phyloP scores from a whole-genome alignment of 2,329 filamentous ascomycete genomes.

The Arthroderma sp. region DNA sequence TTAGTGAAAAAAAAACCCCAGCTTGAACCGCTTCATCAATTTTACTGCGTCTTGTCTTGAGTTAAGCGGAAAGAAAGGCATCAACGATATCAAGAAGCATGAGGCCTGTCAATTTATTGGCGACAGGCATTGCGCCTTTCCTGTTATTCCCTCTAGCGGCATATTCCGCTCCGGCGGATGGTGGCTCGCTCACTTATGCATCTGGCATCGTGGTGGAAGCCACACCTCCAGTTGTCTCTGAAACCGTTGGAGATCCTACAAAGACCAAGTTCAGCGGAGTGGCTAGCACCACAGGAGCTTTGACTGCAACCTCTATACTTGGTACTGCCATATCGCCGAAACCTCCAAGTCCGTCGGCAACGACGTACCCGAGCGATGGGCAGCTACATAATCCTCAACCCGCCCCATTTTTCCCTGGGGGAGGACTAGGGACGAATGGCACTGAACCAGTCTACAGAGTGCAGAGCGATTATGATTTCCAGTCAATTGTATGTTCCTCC shows the following conservation, averaged over 20 bases:
- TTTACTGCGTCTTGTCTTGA: too few species aligned
- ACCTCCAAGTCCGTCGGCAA: conserved; percentile 48
- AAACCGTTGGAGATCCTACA: not conserved
- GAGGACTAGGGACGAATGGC: conserved; percentile 68
- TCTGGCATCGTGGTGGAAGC: conserved; percentile 6
- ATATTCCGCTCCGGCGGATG: too few species aligned
- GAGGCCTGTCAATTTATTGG: too few species aligned
- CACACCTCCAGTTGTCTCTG: conserved; percentile 6
- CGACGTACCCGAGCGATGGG: conserved; percentile 60
- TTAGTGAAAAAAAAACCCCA: too few species aligned
- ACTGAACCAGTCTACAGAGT: conserved; percentile 61
- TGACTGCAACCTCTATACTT: conserved; percentile 40
- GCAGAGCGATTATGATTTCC: conserved; percentile 70
- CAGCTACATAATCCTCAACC: conserved; percentile 54
- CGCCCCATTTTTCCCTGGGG: conserved; percentile 57
- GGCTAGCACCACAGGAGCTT: conserved; percentile 56
- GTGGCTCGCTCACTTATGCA: conserved; percentile 7
- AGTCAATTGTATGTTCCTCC: conserved; percentile 45
- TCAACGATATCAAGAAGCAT: too few species aligned
- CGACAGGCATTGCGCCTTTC: too few species aligned
- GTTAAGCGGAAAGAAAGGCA: too few species aligned
- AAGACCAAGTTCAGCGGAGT: conserved; percentile 51
- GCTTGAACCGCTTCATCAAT: too few species aligned
- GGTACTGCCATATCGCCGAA: conserved; percentile 45
- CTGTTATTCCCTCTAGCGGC: too few species aligned